A percentile compares a stretch with the other conserved stretches of the same genome.
phyloP scores from a whole-genome alignment of 805 yeast genomes.

The Myxozyma udenii region DNA sequence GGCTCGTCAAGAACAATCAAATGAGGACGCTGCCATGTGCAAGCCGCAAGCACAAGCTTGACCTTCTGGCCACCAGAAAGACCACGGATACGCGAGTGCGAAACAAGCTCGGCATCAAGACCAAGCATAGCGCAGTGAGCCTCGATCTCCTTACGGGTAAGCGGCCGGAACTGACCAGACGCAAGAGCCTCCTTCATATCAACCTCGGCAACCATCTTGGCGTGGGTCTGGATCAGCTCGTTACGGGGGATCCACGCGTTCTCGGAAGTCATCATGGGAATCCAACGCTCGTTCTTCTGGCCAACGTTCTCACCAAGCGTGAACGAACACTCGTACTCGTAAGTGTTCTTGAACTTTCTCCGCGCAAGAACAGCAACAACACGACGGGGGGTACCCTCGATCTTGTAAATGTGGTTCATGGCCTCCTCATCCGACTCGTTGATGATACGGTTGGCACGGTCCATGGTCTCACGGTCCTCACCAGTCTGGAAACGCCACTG shows the following conservation, averaged over 20 bases:
- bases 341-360: constrained; percentile 99
- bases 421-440: constrained; percentile 95
- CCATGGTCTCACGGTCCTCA: constrained; percentile 99
- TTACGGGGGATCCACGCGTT: constrained; percentile 99
- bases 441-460: constrained; percentile 98
- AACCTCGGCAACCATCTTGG: constrained; percentile 99
- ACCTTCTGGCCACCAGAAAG: constrained; percentile 99
- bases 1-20: constrained; percentile 99
- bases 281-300: constrained; percentile 99
- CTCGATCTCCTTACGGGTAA: constrained; percentile 99
- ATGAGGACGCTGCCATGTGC: constrained; percentile 99
- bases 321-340: constrained; percentile 99
- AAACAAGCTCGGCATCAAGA: constrained; percentile 97
- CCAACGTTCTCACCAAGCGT: constrained; percentile 97
- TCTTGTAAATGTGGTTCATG: constrained; percentile 99
- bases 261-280: constrained; percentile 99
- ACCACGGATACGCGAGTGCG: constrained; percentile 99
- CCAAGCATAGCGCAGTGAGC: constrained; percentile 98
- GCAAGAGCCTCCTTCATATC: constrained; percentile 99
- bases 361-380: constrained; percentile 89
- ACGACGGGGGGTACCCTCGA: constrained; percentile 98
- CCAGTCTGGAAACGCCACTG: constrained; percentile 99
- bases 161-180: constrained; percentile 99
- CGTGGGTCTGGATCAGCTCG: constrained; percentile 93
- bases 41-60: constrained; percentile 98